Evolutionary conservation across 768 basidiomycete genomes (phyloP).

Genomic region (Pholiota molesta): DNA sequence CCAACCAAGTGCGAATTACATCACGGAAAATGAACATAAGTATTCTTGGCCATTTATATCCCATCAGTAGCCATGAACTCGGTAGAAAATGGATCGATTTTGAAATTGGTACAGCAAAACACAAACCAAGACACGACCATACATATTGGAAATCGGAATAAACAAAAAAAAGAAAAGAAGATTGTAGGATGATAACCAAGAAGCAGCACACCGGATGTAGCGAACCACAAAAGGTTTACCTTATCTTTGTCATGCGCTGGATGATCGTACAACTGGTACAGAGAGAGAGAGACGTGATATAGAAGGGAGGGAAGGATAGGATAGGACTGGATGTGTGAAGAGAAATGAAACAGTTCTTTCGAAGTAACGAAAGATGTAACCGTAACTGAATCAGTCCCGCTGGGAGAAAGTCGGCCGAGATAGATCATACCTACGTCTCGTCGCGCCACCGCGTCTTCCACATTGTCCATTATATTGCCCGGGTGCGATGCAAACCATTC

Average conservation of each 20-base stretch:
- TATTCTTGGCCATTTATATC: no score
- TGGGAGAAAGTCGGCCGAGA: not conserved
- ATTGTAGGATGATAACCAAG: not conserved
- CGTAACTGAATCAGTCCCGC: slow-evolving; percentile 20
- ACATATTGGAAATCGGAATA: not conserved
- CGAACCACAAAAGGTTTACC: not conserved
- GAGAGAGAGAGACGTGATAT: not conserved
- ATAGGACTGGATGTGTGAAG: not conserved
- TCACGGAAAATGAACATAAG: no score
- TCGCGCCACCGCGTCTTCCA: not conserved
- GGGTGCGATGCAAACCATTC: not conserved
- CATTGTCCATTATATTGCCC: not conserved
- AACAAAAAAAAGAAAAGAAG: not conserved
- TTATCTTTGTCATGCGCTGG: not conserved
- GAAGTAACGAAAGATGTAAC: slow-evolving; percentile 17
- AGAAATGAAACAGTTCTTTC: slow-evolving; percentile 15
- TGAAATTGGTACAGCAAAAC: not conserved
- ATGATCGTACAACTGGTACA: not conserved
- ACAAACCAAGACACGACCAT: not conserved
- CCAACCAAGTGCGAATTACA: no score
- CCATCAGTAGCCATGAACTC: not conserved
- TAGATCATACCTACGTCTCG: slow-evolving; percentile 2
- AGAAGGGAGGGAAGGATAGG: not conserved
- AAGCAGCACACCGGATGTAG: not conserved
- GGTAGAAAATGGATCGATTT: not conserved